These are phyloP conservation scores for Coprinopsis strossmayeri DNA, from an alignment of 768 basidiomycete species.

Conservation along the genomic window DNA sequence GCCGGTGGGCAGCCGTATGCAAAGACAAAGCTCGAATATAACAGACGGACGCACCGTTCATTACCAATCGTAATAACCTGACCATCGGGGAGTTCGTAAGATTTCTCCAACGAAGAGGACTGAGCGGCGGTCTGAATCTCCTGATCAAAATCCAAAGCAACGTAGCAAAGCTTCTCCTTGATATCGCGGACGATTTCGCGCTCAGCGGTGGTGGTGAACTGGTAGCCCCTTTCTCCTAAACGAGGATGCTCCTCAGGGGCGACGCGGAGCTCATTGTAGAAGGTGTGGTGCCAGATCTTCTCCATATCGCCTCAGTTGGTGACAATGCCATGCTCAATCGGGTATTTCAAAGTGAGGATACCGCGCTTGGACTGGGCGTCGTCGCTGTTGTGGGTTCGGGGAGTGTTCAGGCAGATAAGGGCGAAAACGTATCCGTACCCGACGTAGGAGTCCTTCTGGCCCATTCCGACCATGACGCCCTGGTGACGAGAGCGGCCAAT, in stretches of 20 bases:
- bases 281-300: slow-evolving; percentile 94
- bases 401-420: background rate
- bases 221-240: slow-evolving; percentile 80
- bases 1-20: too few species aligned
- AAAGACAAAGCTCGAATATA: slow-evolving; percentile 39
- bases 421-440: slow-evolving; percentile 41
- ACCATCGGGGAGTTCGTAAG: slow-evolving; percentile 79
- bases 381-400: slow-evolving; percentile 16
- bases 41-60: slow-evolving; percentile 62
- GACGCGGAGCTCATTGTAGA: slow-evolving; percentile 86
- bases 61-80: slow-evolving; percentile 89
- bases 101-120: slow-evolving; percentile 78
- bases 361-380: slow-evolving; percentile 60
- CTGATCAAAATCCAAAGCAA: slow-evolving; percentile 84
- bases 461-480: slow-evolving; percentile 92
- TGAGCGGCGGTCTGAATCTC: slow-evolving; percentile 84
- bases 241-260: slow-evolving; percentile 83
- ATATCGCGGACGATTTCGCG: slow-evolving; percentile 87
- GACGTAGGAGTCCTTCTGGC: slow-evolving; percentile 87
- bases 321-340: slow-evolving; percentile 88
- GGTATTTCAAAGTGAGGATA: slow-evolving; percentile 90
- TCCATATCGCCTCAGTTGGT: slow-evolving; percentile 98
- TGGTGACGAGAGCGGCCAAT: slow-evolving; percentile 86
- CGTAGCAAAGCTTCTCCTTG: slow-evolving; percentile 91
- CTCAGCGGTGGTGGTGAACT: slow-evolving; percentile 77